Percentiles rank a stretch among this genome's conserved stretches.
Evolutionary conservation across 2,329 filamentous ascomycete species (phyloP).

Genomic region (Sclerotiophoma versabilis): DNA sequence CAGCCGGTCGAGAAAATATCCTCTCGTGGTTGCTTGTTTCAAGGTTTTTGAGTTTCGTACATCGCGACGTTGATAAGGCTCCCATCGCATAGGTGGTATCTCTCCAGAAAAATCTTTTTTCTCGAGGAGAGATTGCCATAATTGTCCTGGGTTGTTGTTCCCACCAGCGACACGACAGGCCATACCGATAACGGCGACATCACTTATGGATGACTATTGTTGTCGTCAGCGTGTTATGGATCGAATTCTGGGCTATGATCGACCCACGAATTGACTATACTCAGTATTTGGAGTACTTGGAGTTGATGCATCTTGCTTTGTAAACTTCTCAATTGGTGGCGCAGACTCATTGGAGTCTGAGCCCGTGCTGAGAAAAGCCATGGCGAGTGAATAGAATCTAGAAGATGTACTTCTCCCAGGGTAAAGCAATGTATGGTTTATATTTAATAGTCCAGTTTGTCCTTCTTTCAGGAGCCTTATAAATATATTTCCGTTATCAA

Average conservation of each 20-base stretch:
- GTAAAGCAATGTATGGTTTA: not conserved
- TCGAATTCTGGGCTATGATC: not conserved
- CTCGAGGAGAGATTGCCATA: conserved; percentile 22
- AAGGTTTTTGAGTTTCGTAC: conserved; percentile 9
- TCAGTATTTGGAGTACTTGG: conserved; percentile 12
- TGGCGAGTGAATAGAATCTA: not conserved
- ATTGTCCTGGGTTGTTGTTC: conserved; percentile 16
- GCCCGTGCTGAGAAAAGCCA: conserved; percentile 1
- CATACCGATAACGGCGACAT: conserved; percentile 21
- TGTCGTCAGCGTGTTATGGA: not conserved
- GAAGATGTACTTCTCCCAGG: not conserved
- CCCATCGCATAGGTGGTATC: conserved; percentile 15
- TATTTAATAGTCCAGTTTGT: not conserved
- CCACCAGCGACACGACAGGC: conserved; percentile 22
- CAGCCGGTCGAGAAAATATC: conserved; percentile 36
- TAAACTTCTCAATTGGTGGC: not conserved
- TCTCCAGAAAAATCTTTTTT: conserved; percentile 18
- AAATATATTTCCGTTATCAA: not conserved
- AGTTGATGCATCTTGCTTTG: not conserved
- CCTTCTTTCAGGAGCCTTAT: not conserved
- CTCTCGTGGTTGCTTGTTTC: conserved; percentile 8
- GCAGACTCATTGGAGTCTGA: conserved; percentile 6
- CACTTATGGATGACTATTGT: not conserved
- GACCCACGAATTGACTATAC: conserved; percentile 11
- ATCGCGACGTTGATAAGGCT: conserved; percentile 7